Evolutionary conservation across 2,329 filamentous ascomycete genomes (phyloP), one percentile per base, ranked within the genome.

Genomic region (Colletotrichum chrysophilum): DNA sequence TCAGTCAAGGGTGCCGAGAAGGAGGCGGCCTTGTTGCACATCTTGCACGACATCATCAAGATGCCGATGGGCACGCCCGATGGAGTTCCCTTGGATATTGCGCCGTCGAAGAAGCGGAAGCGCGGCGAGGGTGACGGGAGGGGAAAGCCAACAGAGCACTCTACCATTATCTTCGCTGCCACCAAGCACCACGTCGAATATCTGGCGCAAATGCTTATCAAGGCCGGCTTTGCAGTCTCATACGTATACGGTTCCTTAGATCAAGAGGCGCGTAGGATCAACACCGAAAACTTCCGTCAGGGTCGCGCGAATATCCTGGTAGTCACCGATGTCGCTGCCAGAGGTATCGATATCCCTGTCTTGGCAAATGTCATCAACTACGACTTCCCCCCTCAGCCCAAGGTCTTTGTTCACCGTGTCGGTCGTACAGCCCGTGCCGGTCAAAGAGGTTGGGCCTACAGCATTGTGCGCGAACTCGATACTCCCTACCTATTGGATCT

Each of bases 121-220:
- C 90, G 94, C 8, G 81, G 81, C 67, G 86, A 89, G 28, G 86
- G 88, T 7, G 89, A 90, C 75, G 82, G 87, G 13, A 91, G 88
- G 56, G 93, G 94, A 70, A 95, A 94, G 70, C 95, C 96, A 3
- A 97, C 96, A 1, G 91, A 95, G 75, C 93, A 98, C 83, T 98
- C 97, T 0, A 99, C 97, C 0, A 98, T 99, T 79, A 89, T 99
- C 5, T 99, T 99, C 81, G 92, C 95, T 1, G 95, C 96, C 3
- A 98, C 97, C 0, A 98, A 99, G 82, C 97, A 99, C 85, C 96
- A 98, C 81, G 97, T 99, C 68, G 97, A 99, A 80, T 99, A 98
- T 81, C 86, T 99, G 5, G 92, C 94, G 52, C 91, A 91, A 58
- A 86, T 99, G n/a, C 89, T 99, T n/a, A 90, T 90, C 30, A 88